These are phyloP conservation scores for Kewa caespitosa DNA, from an alignment of 179 eudicot species.

Conservation along the genomic window DNA sequence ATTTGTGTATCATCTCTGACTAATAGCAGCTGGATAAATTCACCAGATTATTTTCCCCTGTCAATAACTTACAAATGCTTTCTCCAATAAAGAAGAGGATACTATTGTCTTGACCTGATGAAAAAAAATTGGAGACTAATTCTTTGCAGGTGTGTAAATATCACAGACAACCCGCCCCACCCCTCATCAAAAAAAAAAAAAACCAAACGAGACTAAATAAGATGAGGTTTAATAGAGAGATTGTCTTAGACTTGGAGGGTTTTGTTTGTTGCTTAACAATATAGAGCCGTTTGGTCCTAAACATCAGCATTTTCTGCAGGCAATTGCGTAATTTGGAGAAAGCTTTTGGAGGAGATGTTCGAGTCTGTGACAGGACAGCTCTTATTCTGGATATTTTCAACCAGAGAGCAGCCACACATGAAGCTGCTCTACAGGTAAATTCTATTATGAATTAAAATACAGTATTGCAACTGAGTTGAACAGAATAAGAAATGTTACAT, in stretches of 20 bases:
- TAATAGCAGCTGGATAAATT: background rate
- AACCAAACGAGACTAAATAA: too few relatives aligned
- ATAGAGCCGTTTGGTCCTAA: slow-evolving; percentile 4
- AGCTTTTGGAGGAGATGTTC: slow-evolving; percentile 80
- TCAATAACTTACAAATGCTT: background rate
- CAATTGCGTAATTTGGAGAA: slow-evolving; percentile 93
- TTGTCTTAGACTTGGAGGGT: background rate
- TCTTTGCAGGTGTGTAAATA: background rate
- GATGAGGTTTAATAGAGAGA: background rate
- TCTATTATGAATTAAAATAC: background rate
- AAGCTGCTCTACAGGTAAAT: slow-evolving; percentile 90
- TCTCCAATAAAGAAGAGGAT: background rate
- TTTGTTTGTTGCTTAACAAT: background rate
- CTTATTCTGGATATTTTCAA: slow-evolving; percentile 90
- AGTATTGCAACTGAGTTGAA: too few relatives aligned
- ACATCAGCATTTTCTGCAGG: slow-evolving; percentile 35
- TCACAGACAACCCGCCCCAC: background rate
- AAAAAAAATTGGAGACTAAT: background rate
- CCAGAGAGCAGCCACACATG: slow-evolving; percentile 99
- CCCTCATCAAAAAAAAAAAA: background rate
- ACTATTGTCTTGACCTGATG: background rate
- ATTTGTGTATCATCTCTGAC: background rate
- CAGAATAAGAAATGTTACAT: background rate
- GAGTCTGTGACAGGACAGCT: slow-evolving; percentile 98
- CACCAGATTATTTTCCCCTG: background rate